Percentiles rank a stretch among this genome's conserved stretches.
These are phyloP conservation scores for Backusella macrospora DNA, from an alignment of 192 early-diverging fungal genomes.

Conservation along the genomic window DNA sequence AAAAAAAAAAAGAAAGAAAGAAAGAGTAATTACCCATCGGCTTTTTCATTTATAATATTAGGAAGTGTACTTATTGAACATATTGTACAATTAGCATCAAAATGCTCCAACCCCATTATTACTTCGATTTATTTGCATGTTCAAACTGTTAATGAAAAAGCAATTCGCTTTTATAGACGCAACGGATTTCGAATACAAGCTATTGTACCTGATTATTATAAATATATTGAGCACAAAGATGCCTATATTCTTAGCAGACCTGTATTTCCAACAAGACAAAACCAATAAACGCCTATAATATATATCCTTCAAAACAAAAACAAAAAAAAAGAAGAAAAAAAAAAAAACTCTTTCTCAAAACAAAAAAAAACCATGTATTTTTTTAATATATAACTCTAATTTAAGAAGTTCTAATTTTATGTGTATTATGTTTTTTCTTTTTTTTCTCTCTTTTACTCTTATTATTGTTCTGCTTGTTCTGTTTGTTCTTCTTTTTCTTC, in stretches of 20 bases:
- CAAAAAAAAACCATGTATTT: neutral
- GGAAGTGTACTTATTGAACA: conserved; percentile 8
- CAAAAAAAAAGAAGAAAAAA: neutral
- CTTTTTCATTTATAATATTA: neutral
- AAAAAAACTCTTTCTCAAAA: neutral
- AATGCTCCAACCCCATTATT: neutral
- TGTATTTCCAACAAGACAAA: neutral
- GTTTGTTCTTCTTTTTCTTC: neutral
- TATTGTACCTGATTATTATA: conserved; percentile 10
- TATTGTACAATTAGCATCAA: conserved; percentile 4
- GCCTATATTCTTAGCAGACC: conserved; percentile 19
- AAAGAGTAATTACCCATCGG: too few relatives aligned
- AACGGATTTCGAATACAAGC: conserved; percentile 18
- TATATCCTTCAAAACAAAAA: neutral
- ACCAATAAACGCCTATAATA: neutral
- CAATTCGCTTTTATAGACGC: conserved; percentile 15
- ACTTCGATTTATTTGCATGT: conserved; percentile 22
- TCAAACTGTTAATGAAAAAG: conserved; percentile 5
- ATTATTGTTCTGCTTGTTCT: neutral
- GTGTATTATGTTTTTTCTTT: neutral
- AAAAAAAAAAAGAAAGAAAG: too few relatives aligned
- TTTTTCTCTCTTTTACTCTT: neutral
- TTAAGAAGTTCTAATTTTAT: neutral
- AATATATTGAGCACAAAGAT: conserved; percentile 20
- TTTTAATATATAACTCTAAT: neutral